Base-by-base conservation (phyloP, 345 rosid species). In the Capsella bursapastoris region DNA sequence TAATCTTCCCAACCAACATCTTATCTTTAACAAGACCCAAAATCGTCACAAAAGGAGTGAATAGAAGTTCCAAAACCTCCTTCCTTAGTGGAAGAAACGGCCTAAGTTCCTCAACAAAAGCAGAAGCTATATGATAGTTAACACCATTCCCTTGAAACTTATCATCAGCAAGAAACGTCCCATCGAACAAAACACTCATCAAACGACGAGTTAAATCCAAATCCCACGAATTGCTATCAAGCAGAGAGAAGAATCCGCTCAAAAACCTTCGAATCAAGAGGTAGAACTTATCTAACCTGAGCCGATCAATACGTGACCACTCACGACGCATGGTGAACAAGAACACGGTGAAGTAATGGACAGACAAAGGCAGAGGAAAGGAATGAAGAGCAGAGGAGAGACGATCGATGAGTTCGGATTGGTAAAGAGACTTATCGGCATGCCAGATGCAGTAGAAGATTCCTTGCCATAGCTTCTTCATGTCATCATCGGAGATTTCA, bases 361-460 rank as follows among this genome's bases (percentile, higher is more conserved):
- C 9, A n/a, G 92, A 38, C 7, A 94, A 68, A 34, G 85, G 79
- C 1, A 81, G 70, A 31, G 82, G 82, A 48, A 94, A 90, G 4
- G 81, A 73, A 2, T 85, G 83, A 9, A 90, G 75, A 34, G 85
- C 68, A 18, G 88, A 76, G 45, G 91, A 78, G 81, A 92, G 87
- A 56, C 84, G 84, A 53, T 87, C 81, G 71, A 82, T 80, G 31
- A 95, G 97, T 4, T 86, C 83, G 16, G 89, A 56, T 76, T 95
- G 99, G 57, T 77, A 85, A 1, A 84, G 83, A 4, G 74, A 56
- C 86, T 95, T 92, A 70, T 95, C 99, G 55, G 99, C 82, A 76
- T 92, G 97, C 99, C 99, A 95, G 51, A 95, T 82, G 75, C 99
- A 95, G 81, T 95, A 95, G 84, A 95, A 95, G 62, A 95, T 86